Conservation (phyloP, 306 rosid species). For the Quercus mongolica region DNA sequence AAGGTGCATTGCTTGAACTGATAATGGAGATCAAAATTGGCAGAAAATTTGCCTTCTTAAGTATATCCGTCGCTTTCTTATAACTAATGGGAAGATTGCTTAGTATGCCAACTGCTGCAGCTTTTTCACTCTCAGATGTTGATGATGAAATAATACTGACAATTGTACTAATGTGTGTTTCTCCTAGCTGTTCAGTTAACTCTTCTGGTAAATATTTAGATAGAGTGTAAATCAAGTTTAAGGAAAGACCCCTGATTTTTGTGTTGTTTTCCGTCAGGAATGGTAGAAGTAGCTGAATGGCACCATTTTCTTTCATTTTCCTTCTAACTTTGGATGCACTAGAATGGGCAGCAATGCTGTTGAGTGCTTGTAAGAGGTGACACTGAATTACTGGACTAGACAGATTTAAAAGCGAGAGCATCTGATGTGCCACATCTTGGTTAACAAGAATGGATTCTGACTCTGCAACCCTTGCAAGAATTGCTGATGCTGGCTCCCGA, state of each 20-base stretch:
- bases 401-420: conserved; percentile 84
- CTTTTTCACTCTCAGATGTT: conserved; percentile 49
- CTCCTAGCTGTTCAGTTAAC: conserved; percentile 66
- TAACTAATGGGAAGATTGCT: conserved; percentile 62
- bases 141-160: conserved; percentile 52
- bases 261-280: conserved; percentile 56
- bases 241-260: conserved; percentile 48
- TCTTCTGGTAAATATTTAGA: conserved; percentile 69
- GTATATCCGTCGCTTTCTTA: conserved; percentile 56
- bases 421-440: conserved; percentile 68
- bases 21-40: conserved; percentile 51
- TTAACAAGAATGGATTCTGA: conserved; percentile 65
- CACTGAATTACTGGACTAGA: conserved; percentile 73
- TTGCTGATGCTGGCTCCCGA: conserved; percentile 84
- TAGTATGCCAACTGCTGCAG: conserved; percentile 66
- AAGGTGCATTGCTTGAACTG: conserved; percentile 37
- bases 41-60: conserved; percentile 55
- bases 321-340: conserved; percentile 57
- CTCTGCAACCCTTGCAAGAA: conserved; percentile 79
- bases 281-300: conserved; percentile 76
- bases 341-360: conserved; percentile 65
- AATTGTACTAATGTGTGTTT: conserved; percentile 39
- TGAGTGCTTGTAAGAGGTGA: conserved; percentile 76
- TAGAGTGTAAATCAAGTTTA: conserved; percentile 60
- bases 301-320: conserved; percentile 75